These are phyloP conservation scores for Fusarium longipes DNA, from an alignment of 2,329 filamentous ascomycete genomes.

Conservation along the genomic window DNA sequence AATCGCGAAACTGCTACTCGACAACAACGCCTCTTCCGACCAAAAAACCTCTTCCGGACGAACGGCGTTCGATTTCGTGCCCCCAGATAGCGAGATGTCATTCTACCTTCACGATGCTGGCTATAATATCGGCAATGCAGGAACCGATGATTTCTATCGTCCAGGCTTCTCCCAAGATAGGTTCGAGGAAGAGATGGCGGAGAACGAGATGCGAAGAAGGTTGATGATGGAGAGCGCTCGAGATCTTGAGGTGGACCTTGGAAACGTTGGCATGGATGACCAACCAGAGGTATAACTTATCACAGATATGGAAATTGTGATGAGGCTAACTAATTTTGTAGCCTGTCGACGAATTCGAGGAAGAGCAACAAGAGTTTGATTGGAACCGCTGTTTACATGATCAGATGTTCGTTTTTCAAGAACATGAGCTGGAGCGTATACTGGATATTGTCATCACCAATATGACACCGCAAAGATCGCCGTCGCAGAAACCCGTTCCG, in stretches of 20 bases:
- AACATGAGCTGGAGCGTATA: slow-evolving; percentile 89
- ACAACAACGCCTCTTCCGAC: slow-evolving; percentile 94
- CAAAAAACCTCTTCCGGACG: slow-evolving; percentile 94
- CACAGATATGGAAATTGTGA: not conserved
- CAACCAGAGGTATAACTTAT: slow-evolving; percentile 79
- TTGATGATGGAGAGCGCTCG: slow-evolving; percentile 99
- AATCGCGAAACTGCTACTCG: slow-evolving; percentile 91
- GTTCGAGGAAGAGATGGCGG: slow-evolving; percentile 97
- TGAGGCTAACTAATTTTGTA: slow-evolving; percentile 46
- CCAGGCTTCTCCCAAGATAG: slow-evolving; percentile 90
- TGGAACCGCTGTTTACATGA: slow-evolving; percentile 96
- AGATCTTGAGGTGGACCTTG: slow-evolving; percentile 94
- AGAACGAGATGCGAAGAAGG: slow-evolving; percentile 91
- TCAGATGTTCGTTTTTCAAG: slow-evolving; percentile 99
- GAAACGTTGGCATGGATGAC: slow-evolving; percentile 95
- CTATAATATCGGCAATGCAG: slow-evolving; percentile 85
- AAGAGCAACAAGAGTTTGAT: slow-evolving; percentile 93
- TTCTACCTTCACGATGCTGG: slow-evolving; percentile 95
- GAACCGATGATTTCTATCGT: slow-evolving; percentile 91
- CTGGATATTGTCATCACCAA: slow-evolving; percentile 96
- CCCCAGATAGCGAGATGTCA: slow-evolving; percentile 95
- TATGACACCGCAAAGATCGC: slow-evolving; percentile 95
- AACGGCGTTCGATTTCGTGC: slow-evolving; percentile 94
- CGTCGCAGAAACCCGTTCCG: slow-evolving; percentile 96
- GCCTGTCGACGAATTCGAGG: slow-evolving; percentile 82